phyloP scores from a whole-genome alignment of 169 alveolate genomes.

The Plasmodium relictum region DNA sequence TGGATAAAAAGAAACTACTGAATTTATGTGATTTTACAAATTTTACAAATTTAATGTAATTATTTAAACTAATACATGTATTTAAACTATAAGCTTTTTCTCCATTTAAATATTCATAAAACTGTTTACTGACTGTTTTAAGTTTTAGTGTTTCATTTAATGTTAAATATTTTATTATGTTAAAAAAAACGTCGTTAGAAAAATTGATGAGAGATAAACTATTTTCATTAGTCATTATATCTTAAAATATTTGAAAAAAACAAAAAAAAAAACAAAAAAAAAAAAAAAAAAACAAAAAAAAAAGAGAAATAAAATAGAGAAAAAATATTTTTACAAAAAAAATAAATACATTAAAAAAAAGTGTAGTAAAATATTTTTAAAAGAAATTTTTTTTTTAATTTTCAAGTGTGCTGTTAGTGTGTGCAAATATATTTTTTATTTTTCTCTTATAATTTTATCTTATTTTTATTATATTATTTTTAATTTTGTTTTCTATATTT shows the following conservation, averaged over 20 bases:
- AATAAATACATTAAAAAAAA: no score
- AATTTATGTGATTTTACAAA: constrained; percentile 37
- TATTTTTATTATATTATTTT: no score
- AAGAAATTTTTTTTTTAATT: no score
- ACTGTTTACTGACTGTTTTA: constrained; percentile 21
- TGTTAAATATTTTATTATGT: constrained; percentile 36
- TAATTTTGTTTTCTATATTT: no score
- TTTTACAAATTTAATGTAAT: constrained; percentile 40
- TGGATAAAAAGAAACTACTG: constrained; percentile 23
- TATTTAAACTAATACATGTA: constrained; percentile 23
- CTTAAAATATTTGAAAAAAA: constrained; percentile 3
- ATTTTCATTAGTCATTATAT: constrained; percentile 34
- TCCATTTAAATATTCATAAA: constrained; percentile 45
- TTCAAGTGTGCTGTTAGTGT: no score
- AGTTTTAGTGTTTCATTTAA: constrained; percentile 44
- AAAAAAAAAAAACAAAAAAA: background rate
- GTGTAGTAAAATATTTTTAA: no score
- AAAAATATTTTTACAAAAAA: background rate
- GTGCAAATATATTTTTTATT: no score
- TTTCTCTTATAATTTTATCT: no score
- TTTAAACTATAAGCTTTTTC: constrained; percentile 36
- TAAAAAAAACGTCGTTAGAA: constrained; percentile 28
- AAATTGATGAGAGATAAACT: constrained; percentile 5
- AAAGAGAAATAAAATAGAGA: background rate
- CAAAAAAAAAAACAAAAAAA: constrained; percentile 7